Evolutionary conservation across 2,329 filamentous ascomycete genomes (phyloP).

Genomic region (Zalaria obscura): DNA sequence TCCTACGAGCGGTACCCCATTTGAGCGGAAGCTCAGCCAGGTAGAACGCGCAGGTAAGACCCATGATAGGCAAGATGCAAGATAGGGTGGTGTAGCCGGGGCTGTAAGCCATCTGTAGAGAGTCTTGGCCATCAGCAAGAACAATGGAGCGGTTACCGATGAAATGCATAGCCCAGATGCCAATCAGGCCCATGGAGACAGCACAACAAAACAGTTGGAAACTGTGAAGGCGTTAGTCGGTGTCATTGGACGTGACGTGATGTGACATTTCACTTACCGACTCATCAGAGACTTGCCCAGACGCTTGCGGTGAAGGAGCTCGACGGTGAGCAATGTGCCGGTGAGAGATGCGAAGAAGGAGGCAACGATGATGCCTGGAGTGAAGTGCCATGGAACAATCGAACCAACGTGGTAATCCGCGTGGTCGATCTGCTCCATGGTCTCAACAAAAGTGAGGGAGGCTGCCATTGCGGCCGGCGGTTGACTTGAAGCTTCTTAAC

Average conservation of each 20-base stretch:
- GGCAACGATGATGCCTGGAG: constrained; percentile 50
- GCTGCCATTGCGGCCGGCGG: not conserved
- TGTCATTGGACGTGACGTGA: not conserved
- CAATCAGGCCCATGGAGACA: constrained; percentile 32
- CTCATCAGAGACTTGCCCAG: constrained; percentile 54
- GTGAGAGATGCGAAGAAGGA: constrained; percentile 58
- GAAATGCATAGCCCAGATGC: constrained; percentile 53
- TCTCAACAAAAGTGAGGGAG: not conserved
- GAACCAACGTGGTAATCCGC: not conserved
- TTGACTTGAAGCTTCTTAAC: no score
- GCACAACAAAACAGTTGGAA: constrained; percentile 26
- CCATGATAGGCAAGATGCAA: constrained; percentile 65
- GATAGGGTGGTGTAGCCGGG: constrained; percentile 59
- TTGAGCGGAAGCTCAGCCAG: constrained; percentile 38
- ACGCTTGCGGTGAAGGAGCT: constrained; percentile 65
- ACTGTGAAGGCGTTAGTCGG: constrained; percentile 13
- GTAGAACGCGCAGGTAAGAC: constrained; percentile 59
- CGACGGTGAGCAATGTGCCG: constrained; percentile 65
- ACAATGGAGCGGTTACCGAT: constrained; percentile 70
- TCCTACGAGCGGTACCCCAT: constrained; percentile 14
- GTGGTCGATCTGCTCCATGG: no score
- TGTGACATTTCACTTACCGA: constrained; percentile 36
- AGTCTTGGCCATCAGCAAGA: constrained; percentile 45
- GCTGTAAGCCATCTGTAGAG: constrained; percentile 62
- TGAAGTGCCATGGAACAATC: constrained; percentile 25